Percentiles rank a stretch among this genome's conserved stretches.
Conservation (phyloP, 106 monocot genomes). For the Posidonia australis region DNA sequence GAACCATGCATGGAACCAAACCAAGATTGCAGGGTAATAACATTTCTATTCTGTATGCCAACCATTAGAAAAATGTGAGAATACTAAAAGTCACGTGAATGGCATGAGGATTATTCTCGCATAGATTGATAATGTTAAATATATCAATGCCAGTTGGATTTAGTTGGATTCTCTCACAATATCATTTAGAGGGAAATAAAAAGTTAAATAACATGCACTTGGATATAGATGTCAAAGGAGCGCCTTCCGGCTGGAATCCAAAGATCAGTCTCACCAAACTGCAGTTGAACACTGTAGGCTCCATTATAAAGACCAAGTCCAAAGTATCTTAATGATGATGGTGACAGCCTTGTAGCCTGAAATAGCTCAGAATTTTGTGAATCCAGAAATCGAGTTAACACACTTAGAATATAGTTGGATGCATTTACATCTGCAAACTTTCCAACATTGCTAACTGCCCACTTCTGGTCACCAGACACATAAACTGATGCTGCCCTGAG, state of each 20-base stretch:
- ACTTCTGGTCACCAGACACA: constrained; percentile 41
- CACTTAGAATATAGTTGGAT: constrained; percentile 29
- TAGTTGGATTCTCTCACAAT: too few species aligned
- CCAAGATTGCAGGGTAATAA: too few species aligned
- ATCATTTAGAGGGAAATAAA: too few species aligned
- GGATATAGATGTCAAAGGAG: constrained; percentile 75
- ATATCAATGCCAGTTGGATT: too few species aligned
- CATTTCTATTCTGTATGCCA: too few species aligned
- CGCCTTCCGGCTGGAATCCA: constrained; percentile 49
- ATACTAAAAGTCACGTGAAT: too few species aligned
- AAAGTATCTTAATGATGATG: constrained; percentile 89
- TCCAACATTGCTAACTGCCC: constrained; percentile 77
- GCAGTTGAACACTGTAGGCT: constrained; percentile 52
- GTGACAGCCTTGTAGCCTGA: constrained; percentile 58
- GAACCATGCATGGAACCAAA: too few species aligned
- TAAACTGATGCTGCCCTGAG: constrained; percentile 56
- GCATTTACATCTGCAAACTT: constrained; percentile 28
- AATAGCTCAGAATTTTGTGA: constrained; percentile 65
- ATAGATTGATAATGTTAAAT: too few species aligned
- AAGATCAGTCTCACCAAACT: constrained; percentile 45
- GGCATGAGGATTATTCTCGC: too few species aligned
- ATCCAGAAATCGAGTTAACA: constrained; percentile 35
- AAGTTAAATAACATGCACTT: too few species aligned
- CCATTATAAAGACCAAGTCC: constrained; percentile 88
- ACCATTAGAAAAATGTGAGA: too few species aligned